Evolutionary conservation across 352 stramenopile species (phyloP).

Genomic region (Globisporangium mamillatum): DNA sequence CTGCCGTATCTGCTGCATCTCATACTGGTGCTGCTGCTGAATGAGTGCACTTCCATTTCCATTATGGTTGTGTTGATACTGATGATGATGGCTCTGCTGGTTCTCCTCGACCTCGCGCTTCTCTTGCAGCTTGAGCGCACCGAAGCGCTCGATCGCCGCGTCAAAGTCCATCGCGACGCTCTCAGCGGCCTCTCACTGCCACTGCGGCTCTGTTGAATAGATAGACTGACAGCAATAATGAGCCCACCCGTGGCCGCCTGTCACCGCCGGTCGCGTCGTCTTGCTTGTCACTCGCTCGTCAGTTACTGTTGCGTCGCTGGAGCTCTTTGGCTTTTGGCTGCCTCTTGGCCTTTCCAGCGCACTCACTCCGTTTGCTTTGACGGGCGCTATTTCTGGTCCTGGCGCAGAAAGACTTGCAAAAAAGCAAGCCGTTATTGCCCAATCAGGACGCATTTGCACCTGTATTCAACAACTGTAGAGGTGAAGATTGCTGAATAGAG

Average conservation of each 20-base stretch:
- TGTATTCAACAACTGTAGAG: neutral
- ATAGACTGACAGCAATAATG: neutral
- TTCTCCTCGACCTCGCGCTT: constrained; percentile 9
- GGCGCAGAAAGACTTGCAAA: neutral
- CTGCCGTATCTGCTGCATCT: constrained; percentile 45
- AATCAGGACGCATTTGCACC: neutral
- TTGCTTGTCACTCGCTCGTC: neutral
- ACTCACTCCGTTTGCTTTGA: neutral
- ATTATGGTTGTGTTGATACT: constrained; percentile 12
- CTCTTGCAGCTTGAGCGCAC: constrained; percentile 70
- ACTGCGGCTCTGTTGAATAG: neutral
- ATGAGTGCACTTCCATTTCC: neutral
- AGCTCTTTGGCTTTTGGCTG: neutral
- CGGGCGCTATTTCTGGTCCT: constrained; percentile 7
- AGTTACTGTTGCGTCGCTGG: neutral
- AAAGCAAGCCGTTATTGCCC: neutral
- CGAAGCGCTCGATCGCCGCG: constrained; percentile 68
- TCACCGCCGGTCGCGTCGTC: neutral
- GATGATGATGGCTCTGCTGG: constrained; percentile 8
- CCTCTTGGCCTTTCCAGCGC: neutral
- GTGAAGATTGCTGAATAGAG: neutral
- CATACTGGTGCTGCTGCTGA: constrained; percentile 23
- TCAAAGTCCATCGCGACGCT: constrained; percentile 44
- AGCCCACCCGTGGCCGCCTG: neutral
- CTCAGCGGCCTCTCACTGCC: neutral